Percentiles rank a stretch among this genome's conserved stretches.
These are phyloP conservation scores for Alternaria triticimaculans DNA, from an alignment of 2,329 filamentous ascomycete genomes.

Conservation along the genomic window DNA sequence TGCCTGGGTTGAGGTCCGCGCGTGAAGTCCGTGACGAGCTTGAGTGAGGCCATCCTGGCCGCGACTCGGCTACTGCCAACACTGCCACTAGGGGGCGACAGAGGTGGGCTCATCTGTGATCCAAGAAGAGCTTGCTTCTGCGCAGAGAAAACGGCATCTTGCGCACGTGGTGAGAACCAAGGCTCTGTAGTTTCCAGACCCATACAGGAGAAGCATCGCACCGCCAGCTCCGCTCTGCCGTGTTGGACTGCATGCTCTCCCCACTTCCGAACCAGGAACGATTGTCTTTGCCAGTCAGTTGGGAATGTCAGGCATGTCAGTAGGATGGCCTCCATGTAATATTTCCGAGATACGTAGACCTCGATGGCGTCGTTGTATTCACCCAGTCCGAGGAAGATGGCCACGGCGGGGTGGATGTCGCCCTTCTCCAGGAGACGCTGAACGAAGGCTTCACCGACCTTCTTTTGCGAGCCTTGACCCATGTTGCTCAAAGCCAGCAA, in stretches of 20 bases:
- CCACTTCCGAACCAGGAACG: conserved; percentile 90
- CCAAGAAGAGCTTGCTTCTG: conserved; percentile 60
- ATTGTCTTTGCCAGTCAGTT: conserved; percentile 87
- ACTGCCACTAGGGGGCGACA: conserved; percentile 70
- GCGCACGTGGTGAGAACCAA: conserved; percentile 84
- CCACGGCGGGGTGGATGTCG: conserved; percentile 89
- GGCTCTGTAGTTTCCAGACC: conserved; percentile 83
- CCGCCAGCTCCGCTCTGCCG: conserved; percentile 86
- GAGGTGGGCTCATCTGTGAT: conserved; percentile 68
- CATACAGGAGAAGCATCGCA: conserved; percentile 91
- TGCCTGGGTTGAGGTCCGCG: conserved; percentile 55
- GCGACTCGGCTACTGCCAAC: conserved; percentile 62
- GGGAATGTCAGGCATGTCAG: conserved; percentile 85
- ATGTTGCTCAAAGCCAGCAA: conserved; percentile 89
- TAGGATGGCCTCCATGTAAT: conserved; percentile 91
- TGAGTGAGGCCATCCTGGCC: conserved; percentile 82
- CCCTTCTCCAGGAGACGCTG: conserved; percentile 88
- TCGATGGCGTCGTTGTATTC: conserved; percentile 95
- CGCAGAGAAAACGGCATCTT: conserved; percentile 64
- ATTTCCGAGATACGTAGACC: conserved; percentile 89
- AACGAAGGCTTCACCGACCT: conserved; percentile 87
- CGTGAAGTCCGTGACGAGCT: conserved; percentile 89
- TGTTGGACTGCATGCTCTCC: conserved; percentile 89
- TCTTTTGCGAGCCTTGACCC: conserved; percentile 77
- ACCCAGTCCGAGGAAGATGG: conserved; percentile 89